Percentiles rank a stretch among this genome's conserved stretches.
Evolutionary conservation across 345 rosid species (phyloP).

Genomic region (Capsella bursapastoris): DNA sequence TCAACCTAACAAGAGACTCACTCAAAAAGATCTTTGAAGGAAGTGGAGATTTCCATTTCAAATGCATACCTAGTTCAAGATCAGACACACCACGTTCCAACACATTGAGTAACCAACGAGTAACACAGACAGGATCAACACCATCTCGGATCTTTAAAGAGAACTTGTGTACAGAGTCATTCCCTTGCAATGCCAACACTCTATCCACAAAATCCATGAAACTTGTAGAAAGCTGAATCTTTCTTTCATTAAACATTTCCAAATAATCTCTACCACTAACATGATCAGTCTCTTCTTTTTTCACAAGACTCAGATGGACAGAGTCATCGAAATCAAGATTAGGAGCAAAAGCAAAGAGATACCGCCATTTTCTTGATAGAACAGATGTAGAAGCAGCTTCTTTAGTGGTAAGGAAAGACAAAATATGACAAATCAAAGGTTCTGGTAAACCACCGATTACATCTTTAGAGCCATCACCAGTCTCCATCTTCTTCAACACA

Average conservation of each 20-base stretch:
- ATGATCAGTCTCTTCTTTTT: background rate
- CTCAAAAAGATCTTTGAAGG: conserved; percentile 5
- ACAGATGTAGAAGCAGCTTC: conserved; percentile 24
- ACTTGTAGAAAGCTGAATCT: background rate
- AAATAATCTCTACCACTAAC: too few relatives aligned
- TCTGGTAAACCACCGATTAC: conserved; percentile 5
- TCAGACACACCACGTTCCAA: conserved; percentile 14
- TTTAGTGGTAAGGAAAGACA: conserved; percentile 19
- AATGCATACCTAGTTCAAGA: background rate
- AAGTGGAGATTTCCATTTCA: background rate
- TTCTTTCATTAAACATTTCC: background rate
- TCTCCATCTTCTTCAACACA: background rate
- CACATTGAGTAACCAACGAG: conserved; percentile 9
- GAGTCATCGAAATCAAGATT: conserved; percentile 28
- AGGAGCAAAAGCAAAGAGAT: background rate
- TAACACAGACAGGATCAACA: background rate
- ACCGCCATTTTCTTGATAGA: conserved; percentile 16
- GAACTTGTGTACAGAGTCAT: background rate
- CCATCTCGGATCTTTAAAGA: background rate
- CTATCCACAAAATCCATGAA: conserved; percentile 25
- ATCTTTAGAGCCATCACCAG: background rate
- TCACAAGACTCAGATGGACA: background rate
- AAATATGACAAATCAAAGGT: background rate
- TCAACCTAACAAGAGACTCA: conserved; percentile 12
- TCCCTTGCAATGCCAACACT: conserved; percentile 15